These are phyloP conservation scores for Luzula sylvatica DNA, from an alignment of 176 grass and related monocot genomes.

Conservation along the genomic window DNA sequence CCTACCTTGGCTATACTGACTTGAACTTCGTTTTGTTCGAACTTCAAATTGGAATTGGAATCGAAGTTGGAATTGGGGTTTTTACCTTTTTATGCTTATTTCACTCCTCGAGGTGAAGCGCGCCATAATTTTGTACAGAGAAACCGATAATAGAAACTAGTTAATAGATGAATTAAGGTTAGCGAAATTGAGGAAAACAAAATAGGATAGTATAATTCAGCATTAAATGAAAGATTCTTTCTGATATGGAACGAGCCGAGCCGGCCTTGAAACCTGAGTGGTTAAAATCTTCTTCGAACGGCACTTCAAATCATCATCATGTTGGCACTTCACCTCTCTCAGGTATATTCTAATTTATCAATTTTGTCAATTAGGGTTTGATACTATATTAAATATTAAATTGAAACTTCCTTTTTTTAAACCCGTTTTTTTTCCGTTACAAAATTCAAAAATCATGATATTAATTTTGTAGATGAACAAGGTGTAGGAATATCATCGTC, in stretches of 20 bases:
- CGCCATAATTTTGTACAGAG: background rate
- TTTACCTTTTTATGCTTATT: background rate
- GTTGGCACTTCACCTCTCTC: constrained; percentile 5
- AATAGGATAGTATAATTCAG: constrained; percentile 18
- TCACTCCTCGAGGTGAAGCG: background rate
- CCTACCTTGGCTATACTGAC: too few species aligned
- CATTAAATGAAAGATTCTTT: constrained; percentile 29
- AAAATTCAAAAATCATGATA: too few species aligned
- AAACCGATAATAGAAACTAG: constrained; percentile 1
- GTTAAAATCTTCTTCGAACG: constrained; percentile 28
- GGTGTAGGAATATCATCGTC: constrained; percentile 23
- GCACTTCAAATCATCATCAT: constrained; percentile 15
- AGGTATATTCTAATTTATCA: background rate
- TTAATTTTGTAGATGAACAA: constrained; percentile 24
- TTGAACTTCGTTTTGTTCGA: background rate
- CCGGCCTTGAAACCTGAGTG: constrained; percentile 40
- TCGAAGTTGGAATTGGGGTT: background rate
- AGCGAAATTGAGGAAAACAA: constrained; percentile 8
- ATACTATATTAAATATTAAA: constrained; percentile 6
- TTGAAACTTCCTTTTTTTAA: background rate
- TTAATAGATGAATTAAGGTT: background rate
- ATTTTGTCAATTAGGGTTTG: background rate
- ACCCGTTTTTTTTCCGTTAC: too few species aligned
- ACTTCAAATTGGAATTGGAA: background rate
- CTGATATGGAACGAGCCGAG: constrained; percentile 30